These are phyloP conservation scores for Dichomitus squalens DNA, from an alignment of 1,284 basidiomycete species.

Conservation along the genomic window DNA sequence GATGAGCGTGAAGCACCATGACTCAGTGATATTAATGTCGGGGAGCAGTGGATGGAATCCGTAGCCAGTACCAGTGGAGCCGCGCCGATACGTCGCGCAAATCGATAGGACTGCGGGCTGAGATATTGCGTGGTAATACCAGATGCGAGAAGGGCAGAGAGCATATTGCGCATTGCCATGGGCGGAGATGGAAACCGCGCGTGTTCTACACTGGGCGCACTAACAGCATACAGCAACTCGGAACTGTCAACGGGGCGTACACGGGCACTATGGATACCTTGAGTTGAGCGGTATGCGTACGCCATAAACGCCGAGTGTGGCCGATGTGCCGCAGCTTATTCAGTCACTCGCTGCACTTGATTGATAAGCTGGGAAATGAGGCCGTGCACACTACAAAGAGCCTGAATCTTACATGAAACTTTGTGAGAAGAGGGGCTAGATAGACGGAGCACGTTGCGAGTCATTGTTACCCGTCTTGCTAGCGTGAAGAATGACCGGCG, in stretches of 20 bases:
- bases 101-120: background rate
- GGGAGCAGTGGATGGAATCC: too few species aligned
- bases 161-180: background rate
- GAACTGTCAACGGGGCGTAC: background rate
- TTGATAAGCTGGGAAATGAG: background rate
- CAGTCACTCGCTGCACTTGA: background rate
- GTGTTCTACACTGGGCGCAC: background rate
- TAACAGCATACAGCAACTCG: background rate
- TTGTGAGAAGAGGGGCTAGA: background rate
- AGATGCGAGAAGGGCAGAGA: background rate
- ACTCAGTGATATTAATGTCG: too few species aligned
- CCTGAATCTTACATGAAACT: background rate
- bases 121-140: background rate
- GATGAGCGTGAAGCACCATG: too few species aligned
- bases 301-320: background rate
- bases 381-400: background rate
- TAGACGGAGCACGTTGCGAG: background rate
- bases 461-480: background rate
- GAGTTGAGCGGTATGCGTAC: background rate
- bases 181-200: background rate
- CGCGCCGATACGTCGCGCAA: too few species aligned
- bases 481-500: background rate
- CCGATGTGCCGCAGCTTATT: background rate
- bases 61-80: too few species aligned
- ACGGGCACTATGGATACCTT: background rate